Percentiles rank a stretch among this genome's conserved stretches.
Evolutionary conservation across 2,329 filamentous ascomycete species (phyloP).

Genomic region (Colletotrichum sp.): DNA sequence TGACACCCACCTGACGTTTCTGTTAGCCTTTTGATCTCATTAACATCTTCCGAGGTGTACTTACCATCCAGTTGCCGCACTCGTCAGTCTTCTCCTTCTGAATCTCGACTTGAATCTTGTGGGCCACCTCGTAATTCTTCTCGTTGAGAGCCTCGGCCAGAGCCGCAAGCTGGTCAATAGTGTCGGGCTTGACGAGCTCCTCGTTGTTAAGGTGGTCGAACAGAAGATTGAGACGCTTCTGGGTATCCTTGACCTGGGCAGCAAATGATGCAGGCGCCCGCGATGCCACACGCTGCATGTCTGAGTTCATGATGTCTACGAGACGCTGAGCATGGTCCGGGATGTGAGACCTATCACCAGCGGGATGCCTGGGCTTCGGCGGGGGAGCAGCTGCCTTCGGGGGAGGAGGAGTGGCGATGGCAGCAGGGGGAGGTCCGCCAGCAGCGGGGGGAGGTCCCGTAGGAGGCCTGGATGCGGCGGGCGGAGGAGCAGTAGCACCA

Average conservation of each 20-base stretch:
- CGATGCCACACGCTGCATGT: slow-evolving; percentile 87
- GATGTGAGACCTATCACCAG: slow-evolving; percentile 91
- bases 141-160: slow-evolving; percentile 70
- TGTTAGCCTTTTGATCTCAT: slow-evolving; percentile 41
- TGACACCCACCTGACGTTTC: slow-evolving; percentile 68
- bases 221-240: slow-evolving; percentile 90
- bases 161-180: slow-evolving; percentile 69
- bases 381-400: slow-evolving; percentile 54
- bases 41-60: slow-evolving; percentile 33
- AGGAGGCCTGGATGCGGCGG: slow-evolving; percentile 40
- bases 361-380: slow-evolving; percentile 71
- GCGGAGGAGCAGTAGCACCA: slow-evolving; percentile 21
- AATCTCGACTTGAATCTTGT: slow-evolving; percentile 75
- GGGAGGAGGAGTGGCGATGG: slow-evolving; percentile 49
- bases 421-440: slow-evolving; percentile 28
- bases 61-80: slow-evolving; percentile 87
- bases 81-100: slow-evolving; percentile 79
- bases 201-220: slow-evolving; percentile 98
- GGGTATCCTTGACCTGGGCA: slow-evolving; percentile 89
- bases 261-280: slow-evolving; percentile 88
- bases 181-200: slow-evolving; percentile 83
- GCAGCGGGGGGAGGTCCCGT: slow-evolving; percentile 47
- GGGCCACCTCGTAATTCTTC: slow-evolving; percentile 72
- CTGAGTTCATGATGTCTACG: slow-evolving; percentile 79
- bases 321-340: slow-evolving; percentile 76